Evolutionary conservation across 1,284 basidiomycete genomes (phyloP).

Genomic region (Melampsora abietis-canadensis): DNA sequence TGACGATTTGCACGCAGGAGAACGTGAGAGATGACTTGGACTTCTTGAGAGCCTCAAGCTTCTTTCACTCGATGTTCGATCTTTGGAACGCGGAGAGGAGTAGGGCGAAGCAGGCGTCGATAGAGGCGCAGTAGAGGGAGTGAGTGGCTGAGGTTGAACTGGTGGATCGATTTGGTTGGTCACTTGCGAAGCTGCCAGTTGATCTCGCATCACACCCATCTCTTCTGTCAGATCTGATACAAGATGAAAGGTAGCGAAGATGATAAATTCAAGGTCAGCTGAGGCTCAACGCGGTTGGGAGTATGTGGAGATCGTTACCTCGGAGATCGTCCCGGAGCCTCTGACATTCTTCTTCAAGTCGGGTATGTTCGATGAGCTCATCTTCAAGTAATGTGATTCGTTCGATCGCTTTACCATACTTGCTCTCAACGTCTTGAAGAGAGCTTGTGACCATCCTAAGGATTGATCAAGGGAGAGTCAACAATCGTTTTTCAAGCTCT

Average conservation of each 20-base stretch:
- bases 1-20: background rate
- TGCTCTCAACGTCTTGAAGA: conserved; percentile 82
- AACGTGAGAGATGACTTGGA: background rate
- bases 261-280: background rate
- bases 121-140: background rate
- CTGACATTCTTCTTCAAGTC: conserved; percentile 85
- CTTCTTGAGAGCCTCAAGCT: background rate
- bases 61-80: background rate
- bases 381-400: conserved; percentile 96
- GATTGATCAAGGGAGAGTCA: background rate
- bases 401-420: conserved; percentile 85
- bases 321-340: conserved; percentile 86
- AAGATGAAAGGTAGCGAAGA: background rate
- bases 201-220: conserved; percentile 33
- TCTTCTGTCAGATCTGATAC: conserved; percentile 35
- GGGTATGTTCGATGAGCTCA: conserved; percentile 86
- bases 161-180: background rate
- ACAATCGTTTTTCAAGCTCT: background rate
- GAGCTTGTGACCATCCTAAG: conserved; percentile 76
- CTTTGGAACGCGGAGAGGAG: background rate
- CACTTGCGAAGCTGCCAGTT: conserved; percentile 9
- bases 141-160: background rate
- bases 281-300: background rate
- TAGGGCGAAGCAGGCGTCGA: background rate
- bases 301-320: conserved; percentile 59